Percentiles rank a stretch among this genome's conserved stretches.
These are phyloP conservation scores for Pichia sp. DNA, from an alignment of 1,139 yeast species.

Conservation along the genomic window DNA sequence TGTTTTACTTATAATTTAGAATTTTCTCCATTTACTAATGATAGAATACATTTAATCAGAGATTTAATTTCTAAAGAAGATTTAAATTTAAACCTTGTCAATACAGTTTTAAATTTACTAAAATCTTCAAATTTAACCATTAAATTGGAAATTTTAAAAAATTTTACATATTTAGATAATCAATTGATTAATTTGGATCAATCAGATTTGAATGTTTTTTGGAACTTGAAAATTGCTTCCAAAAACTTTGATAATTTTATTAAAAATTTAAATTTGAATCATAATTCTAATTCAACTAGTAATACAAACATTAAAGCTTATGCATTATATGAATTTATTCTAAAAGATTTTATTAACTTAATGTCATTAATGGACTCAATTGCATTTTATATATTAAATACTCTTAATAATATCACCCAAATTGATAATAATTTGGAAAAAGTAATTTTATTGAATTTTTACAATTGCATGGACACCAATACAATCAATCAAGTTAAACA, in stretches of 20 bases:
- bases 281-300: neutral
- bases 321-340: neutral
- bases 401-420: neutral
- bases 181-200: conserved; percentile 1
- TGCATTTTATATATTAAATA: neutral
- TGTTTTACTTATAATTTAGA: neutral
- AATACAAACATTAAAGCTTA: neutral
- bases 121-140: conserved; percentile 18
- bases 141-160: conserved; percentile 21
- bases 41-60: conserved; percentile 2
- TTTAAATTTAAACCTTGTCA: neutral
- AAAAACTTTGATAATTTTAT: neutral
- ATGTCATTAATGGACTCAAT: conserved; percentile 10
- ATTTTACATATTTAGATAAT: conserved; percentile 5
- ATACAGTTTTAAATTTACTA: conserved; percentile 15
- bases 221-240: neutral
- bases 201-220: neutral
- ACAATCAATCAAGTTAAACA: neutral
- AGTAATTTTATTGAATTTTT: neutral
- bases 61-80: conserved; percentile 2
- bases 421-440: neutral
- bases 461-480: neutral
- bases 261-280: neutral
- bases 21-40: conserved; percentile 3
- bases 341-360: conserved; percentile 7